Conservation (phyloP, 106 monocot genomes). For the Triglochin maritima region DNA sequence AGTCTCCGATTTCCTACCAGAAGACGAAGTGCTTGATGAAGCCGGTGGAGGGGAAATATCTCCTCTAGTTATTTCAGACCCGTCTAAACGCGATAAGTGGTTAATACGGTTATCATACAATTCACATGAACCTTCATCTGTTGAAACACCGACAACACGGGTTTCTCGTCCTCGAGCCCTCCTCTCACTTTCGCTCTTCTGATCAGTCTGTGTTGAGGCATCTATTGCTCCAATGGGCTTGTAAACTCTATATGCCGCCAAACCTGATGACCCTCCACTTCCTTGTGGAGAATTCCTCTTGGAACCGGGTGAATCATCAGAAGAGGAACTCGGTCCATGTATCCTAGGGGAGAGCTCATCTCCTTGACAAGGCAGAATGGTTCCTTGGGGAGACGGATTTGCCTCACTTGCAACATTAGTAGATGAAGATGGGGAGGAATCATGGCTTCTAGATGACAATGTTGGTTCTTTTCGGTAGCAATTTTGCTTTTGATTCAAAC, state of each 20-base stretch:
- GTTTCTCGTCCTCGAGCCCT: not conserved
- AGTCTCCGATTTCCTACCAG: slow-evolving; percentile 24
- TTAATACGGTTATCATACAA: not conserved
- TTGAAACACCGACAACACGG: slow-evolving; percentile 2
- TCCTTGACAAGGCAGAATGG: slow-evolving; percentile 1
- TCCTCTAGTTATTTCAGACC: slow-evolving; percentile 5
- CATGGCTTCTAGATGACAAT: not conserved
- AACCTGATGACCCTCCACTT: not conserved
- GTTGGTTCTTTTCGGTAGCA: not conserved
- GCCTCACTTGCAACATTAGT: slow-evolving; percentile 5
- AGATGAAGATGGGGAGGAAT: slow-evolving; percentile 16
- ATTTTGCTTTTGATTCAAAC: too few species aligned
- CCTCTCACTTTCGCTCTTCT: not conserved
- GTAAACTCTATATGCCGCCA: slow-evolving; percentile 6
- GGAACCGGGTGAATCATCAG: slow-evolving; percentile 14
- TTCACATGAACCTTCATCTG: slow-evolving; percentile 3
- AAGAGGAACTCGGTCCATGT: slow-evolving; percentile 7
- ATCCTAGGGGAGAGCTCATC: slow-evolving; percentile 11
- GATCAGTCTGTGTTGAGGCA: slow-evolving; percentile 34
- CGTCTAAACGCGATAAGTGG: not conserved
- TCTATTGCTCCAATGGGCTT: slow-evolving; percentile 13
- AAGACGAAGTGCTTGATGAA: slow-evolving; percentile 21
- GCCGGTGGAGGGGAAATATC: slow-evolving; percentile 22
- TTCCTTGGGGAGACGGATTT: slow-evolving; percentile 1
- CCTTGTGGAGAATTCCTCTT: slow-evolving; percentile 10